Evolutionary conservation across 768 basidiomycete genomes (phyloP).

Genomic region (Mycena olivaceomarginata): DNA sequence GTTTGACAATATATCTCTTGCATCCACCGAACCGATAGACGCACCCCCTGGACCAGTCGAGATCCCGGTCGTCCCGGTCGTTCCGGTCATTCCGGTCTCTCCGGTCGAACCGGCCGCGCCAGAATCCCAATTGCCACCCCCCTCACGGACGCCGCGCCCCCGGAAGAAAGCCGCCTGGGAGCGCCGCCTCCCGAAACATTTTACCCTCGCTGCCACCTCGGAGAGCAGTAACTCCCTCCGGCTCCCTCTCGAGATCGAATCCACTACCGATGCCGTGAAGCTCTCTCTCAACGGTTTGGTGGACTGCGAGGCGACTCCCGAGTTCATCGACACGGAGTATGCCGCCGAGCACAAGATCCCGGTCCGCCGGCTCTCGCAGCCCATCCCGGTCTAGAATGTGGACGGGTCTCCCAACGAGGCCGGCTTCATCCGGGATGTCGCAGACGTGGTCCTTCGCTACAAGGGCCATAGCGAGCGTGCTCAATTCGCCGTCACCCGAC

Average conservation of each 20-base stretch:
- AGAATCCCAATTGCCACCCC: no score
- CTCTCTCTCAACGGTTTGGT: slow-evolving; percentile 30
- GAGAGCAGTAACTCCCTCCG: slow-evolving; percentile 11
- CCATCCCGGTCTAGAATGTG: neutral
- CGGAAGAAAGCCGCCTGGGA: slow-evolving; percentile 11
- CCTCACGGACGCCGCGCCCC: no score
- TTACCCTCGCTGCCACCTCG: neutral
- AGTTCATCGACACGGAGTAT: no score
- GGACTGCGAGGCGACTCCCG: slow-evolving; percentile 41
- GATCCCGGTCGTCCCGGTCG: no score
- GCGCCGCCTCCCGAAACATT: slow-evolving; percentile 5
- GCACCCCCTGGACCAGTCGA: no score
- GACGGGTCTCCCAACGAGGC: slow-evolving; percentile 1
- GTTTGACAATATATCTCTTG: neutral
- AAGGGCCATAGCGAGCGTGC: no score
- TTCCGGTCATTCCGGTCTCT: no score
- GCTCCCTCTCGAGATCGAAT: slow-evolving; percentile 21
- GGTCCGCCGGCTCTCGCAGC: no score
- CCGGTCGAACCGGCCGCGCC: no score
- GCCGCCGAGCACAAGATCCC: no score
- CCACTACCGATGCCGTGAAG: slow-evolving; percentile 9
- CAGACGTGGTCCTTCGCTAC: slow-evolving; percentile 10
- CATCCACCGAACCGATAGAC: neutral
- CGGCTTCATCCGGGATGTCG: neutral
- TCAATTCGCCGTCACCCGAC: no score